These are phyloP conservation scores for Mortierella sp. DNA, from an alignment of 371 early-diverging fungal genomes.

Conservation along the genomic window DNA sequence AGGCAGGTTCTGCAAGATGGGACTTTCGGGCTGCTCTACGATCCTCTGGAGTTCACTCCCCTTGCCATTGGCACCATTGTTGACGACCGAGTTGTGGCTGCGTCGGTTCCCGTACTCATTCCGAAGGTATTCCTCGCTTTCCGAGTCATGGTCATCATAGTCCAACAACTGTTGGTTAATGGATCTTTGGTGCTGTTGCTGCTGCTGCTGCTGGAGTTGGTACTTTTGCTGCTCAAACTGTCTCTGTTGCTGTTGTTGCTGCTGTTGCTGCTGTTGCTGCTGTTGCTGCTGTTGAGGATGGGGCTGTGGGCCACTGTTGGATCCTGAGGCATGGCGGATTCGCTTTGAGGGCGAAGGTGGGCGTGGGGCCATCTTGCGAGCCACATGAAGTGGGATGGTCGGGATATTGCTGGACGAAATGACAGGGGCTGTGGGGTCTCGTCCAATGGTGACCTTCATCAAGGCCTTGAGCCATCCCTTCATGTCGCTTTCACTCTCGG, in stretches of 20 bases:
- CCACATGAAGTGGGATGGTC: constrained; percentile 70
- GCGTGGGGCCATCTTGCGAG: constrained; percentile 70
- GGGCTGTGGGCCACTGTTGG: constrained; percentile 25
- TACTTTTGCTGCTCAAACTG: constrained; percentile 9
- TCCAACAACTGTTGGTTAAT: constrained; percentile 31
- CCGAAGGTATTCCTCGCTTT: constrained; percentile 33
- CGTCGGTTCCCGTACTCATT: constrained; percentile 19
- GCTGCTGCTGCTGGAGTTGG: constrained; percentile 2
- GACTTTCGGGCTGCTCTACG: constrained; percentile 12
- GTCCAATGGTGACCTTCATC: constrained; percentile 75
- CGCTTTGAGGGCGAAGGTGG: constrained; percentile 64
- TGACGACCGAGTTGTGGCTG: not conserved
- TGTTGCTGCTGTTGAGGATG: constrained; percentile 32
- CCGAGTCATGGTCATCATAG: constrained; percentile 52
- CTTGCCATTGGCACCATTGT: constrained; percentile 1
- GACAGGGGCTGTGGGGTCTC: constrained; percentile 70
- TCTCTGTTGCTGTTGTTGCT: constrained; percentile 20
- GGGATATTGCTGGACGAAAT: constrained; percentile 72
- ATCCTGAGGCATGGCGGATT: constrained; percentile 27
- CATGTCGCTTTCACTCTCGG: constrained; percentile 60
- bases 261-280: constrained; percentile 30
- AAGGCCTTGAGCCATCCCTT: constrained; percentile 68
- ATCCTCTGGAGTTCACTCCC: constrained; percentile 3
- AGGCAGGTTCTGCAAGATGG: constrained; percentile 16
- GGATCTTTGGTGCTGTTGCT: constrained; percentile 18